Evolutionary conservation across 352 stramenopile species (phyloP).

Genomic region (Saprolegnia diclina): DNA sequence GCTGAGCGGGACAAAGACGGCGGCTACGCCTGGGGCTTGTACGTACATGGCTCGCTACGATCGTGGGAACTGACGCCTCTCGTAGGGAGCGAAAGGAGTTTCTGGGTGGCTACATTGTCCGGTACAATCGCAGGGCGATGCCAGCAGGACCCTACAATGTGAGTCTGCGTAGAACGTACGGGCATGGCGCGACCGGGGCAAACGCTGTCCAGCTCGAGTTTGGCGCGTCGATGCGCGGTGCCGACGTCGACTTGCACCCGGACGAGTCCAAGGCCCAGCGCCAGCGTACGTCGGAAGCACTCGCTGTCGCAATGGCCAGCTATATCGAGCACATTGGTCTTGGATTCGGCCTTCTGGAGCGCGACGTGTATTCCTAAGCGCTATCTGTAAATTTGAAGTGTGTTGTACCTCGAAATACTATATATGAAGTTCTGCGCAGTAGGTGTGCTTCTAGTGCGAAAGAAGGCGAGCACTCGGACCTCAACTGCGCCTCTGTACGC

Average conservation of each 20-base stretch:
- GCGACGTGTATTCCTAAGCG: no score
- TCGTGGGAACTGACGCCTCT: not conserved
- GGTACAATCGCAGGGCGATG: not conserved
- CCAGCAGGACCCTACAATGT: not conserved
- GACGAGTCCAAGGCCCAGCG: not conserved
- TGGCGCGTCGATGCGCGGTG: slow-evolving; percentile 19
- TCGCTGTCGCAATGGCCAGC: slow-evolving; percentile 6
- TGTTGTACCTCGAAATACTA: not conserved
- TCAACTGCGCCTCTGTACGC: not conserved
- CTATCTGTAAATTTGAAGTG: not conserved
- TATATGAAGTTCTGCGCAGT: not conserved
- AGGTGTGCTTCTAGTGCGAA: not conserved
- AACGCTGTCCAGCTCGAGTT: slow-evolving; percentile 26
- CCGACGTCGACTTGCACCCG: slow-evolving; percentile 21
- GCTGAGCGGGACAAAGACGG: slow-evolving; percentile 8
- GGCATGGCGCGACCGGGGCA: not conserved
- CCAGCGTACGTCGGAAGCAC: slow-evolving; percentile 2
- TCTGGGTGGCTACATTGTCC: slow-evolving; percentile 24
- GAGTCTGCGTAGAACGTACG: slow-evolving; percentile 18
- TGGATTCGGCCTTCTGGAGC: not conserved
- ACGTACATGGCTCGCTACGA: not conserved
- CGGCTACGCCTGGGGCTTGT: not conserved
- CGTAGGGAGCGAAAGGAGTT: slow-evolving; percentile 17
- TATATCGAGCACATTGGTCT: slow-evolving; percentile 1
- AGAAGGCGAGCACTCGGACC: not conserved